phyloP scores from a whole-genome alignment of 768 basidiomycete genomes.

The Thelephora aurantiotincta region DNA sequence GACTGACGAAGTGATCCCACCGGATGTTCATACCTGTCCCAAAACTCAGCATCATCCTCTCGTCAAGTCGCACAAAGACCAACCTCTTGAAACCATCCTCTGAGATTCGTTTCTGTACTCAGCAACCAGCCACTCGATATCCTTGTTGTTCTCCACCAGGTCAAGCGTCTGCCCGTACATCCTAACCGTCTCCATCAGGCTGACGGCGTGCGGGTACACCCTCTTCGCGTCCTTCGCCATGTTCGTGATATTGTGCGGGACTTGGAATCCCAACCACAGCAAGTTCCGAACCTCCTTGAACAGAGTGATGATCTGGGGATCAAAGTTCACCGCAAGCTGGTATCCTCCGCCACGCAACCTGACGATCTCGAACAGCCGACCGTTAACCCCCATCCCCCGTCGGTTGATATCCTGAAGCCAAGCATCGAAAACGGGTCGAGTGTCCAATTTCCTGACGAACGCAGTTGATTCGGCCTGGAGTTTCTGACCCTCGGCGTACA shows the following conservation, averaged over 20 bases:
- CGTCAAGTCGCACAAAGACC: constrained; percentile 9
- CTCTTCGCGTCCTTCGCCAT: constrained; percentile 98
- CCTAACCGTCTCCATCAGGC: constrained; percentile 96
- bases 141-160: constrained; percentile 79
- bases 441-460: constrained; percentile 94
- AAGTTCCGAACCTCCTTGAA: constrained; percentile 98
- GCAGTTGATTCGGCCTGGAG: constrained; percentile 83
- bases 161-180: constrained; percentile 94
- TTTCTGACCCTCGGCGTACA: constrained; percentile 98
- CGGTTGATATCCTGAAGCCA: constrained; percentile 95
- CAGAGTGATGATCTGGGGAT: constrained; percentile 93
- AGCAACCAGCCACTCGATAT: constrained; percentile 88
- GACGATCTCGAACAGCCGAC: constrained; percentile 86
- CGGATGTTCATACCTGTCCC: constrained; percentile 78
- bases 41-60: not conserved
- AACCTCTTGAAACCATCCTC: constrained; percentile 84
- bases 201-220: constrained; percentile 96
- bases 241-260: constrained; percentile 88
- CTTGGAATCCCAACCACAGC: constrained; percentile 91
- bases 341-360: constrained; percentile 57
- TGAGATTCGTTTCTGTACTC: constrained; percentile 90
- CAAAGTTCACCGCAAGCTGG: constrained; percentile 93
- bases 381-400: constrained; percentile 83
- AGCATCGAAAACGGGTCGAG: constrained; percentile 85
- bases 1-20: constrained; percentile 95